Evolutionary conservation across 495 filamentous ascomycete genomes (phyloP), one percentile per base, ranked within the genome.

Genomic region (Pyronema omphalodes): DNA sequence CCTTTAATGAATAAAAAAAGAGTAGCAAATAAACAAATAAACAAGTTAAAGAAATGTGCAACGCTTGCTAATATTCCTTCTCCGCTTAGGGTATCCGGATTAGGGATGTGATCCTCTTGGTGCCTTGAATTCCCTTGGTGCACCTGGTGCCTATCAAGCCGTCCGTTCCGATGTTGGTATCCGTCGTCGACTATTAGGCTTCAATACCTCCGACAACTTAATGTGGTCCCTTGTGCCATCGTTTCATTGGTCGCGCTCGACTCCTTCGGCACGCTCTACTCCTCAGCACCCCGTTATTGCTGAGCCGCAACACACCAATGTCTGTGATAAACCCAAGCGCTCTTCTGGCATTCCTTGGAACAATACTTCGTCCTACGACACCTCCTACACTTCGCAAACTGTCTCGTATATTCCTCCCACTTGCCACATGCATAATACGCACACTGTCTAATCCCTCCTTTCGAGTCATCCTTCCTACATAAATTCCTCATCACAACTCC

Each of bases 331-430:
- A 91, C 86, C 91, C 91, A 98, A 7, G 91, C 91, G 58, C 86
- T 88, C 73, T 98, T 96, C 69, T 98, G 91, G 70, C 91, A 98
- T 64, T 95, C 91, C 70, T 98, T 98, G 76, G 87, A 94, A 80
- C 91, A 98, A 71, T 98, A 98, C 67, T 98, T 98, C 58, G 91
- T 98, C 57, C 91, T 81, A 58, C 91, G 81, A 70, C 91, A 98
- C 47, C 91, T 81, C 43, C 91, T 82, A 70, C 91, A 98, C 67
- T 98, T 98, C 59, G 91, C 91, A 67, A 96, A 98, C 65, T 96
- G 89, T 43, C 91, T 77, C 52, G 89, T 86, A 68, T 74, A 94
- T 68, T 93, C 82, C 63, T 98, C 91, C 91, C 91, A 96, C 67
- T 89, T 91, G 51, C 91, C 91, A 65, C 91, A 98, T 68, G 93